These are phyloP conservation scores for Zopfochytrium polystomum DNA, from an alignment of 371 early-diverging fungal species.

Conservation along the genomic window DNA sequence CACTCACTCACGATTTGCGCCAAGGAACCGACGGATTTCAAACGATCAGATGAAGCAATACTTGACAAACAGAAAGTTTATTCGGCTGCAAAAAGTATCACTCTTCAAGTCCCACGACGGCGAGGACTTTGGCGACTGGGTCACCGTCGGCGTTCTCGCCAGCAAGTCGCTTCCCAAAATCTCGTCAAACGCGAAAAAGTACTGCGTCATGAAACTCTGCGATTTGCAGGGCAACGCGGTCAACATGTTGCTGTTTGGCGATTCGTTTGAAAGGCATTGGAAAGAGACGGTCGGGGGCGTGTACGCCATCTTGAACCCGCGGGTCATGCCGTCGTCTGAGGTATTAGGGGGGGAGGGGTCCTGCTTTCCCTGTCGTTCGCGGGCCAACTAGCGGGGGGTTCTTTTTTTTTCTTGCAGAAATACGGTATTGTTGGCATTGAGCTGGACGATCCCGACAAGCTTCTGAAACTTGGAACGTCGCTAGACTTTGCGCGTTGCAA, in stretches of 20 bases:
- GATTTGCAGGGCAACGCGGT: slow-evolving; percentile 30
- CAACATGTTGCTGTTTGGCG: slow-evolving; percentile 36
- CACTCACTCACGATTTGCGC: background rate
- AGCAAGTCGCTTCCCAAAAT: slow-evolving; percentile 24
- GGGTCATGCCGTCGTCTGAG: slow-evolving; percentile 37
- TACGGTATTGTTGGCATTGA: slow-evolving; percentile 24
- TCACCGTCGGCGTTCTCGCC: slow-evolving; percentile 40
- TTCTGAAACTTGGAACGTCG: slow-evolving; percentile 38
- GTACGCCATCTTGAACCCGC: slow-evolving; percentile 41
- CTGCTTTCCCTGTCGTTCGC: background rate
- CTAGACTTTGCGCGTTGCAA: slow-evolving; percentile 37
- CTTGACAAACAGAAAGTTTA: background rate
- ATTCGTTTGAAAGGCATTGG: slow-evolving; percentile 22
- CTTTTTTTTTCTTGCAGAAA: slow-evolving; percentile 16
- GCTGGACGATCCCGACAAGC: slow-evolving; percentile 35
- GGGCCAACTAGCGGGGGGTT: background rate
- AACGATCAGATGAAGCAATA: background rate
- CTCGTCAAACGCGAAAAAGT: slow-evolving; percentile 25
- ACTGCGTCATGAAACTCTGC: slow-evolving; percentile 28
- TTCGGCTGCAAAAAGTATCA: slow-evolving; percentile 1
- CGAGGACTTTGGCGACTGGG: slow-evolving; percentile 44
- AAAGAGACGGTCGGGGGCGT: slow-evolving; percentile 34
- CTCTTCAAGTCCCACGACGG: slow-evolving; percentile 12
- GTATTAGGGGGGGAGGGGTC: slow-evolving; percentile 8
- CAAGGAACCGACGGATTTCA: slow-evolving; percentile 7